These are phyloP conservation scores for Exserohilum turcica DNA, from an alignment of 2,329 filamentous ascomycete species.

Conservation along the genomic window DNA sequence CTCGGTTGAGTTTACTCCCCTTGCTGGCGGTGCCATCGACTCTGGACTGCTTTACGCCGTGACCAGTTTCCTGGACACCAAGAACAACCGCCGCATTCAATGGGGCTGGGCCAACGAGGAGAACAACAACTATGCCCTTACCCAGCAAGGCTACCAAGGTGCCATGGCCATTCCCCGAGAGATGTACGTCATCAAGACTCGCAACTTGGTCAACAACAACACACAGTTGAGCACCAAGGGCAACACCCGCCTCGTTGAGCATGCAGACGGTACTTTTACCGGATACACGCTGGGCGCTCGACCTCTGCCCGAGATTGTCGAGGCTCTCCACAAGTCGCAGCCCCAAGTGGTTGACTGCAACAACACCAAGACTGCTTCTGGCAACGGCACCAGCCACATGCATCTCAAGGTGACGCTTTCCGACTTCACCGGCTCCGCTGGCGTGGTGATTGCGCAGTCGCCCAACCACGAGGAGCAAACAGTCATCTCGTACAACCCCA, in stretches of 20 bases:
- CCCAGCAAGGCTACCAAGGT: slow-evolving; percentile 54
- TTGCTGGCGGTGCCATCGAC: slow-evolving; percentile 52
- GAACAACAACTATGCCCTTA: slow-evolving; percentile 48
- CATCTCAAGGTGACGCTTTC: slow-evolving; percentile 50
- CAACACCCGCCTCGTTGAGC: slow-evolving; percentile 43
- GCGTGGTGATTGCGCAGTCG: slow-evolving; percentile 52
- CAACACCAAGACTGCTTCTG: slow-evolving; percentile 30
- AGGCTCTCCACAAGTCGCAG: slow-evolving; percentile 42
- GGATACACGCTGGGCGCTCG: slow-evolving; percentile 53
- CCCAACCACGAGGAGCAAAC: slow-evolving; percentile 53
- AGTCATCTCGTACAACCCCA: slow-evolving; percentile 52
- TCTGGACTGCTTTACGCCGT: slow-evolving; percentile 54
- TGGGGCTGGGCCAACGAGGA: slow-evolving; percentile 56
- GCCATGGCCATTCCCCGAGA: slow-evolving; percentile 52
- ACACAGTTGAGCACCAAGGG: slow-evolving; percentile 42
- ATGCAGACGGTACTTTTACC: slow-evolving; percentile 48
- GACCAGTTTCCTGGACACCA: slow-evolving; percentile 55
- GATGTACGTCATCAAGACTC: slow-evolving; percentile 54
- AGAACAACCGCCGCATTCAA: slow-evolving; percentile 55
- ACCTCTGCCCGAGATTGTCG: slow-evolving; percentile 53
- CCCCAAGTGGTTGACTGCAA: slow-evolving; percentile 28
- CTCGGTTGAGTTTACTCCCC: slow-evolving; percentile 52
- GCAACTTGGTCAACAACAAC: slow-evolving; percentile 45
- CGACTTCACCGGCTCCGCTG: slow-evolving; percentile 48
- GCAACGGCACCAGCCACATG: slow-evolving; percentile 46